Base-by-base conservation (phyloP, 225 moss, liverwort and hornwort species). In the Pleurozium schreberi region DNA sequence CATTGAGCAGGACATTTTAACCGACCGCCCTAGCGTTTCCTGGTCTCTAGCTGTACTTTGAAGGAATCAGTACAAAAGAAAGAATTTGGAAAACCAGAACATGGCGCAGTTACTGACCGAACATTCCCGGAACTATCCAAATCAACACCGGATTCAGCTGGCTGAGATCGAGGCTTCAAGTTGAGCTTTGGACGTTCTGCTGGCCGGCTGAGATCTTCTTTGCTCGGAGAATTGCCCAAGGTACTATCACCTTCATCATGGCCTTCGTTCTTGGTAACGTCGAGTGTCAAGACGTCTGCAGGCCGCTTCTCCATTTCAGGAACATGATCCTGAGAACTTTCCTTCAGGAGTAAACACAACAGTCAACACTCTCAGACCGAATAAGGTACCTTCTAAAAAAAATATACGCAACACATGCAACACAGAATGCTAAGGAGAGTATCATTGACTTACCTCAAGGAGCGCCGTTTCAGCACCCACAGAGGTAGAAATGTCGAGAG, bases 151-250 rank as follows among this genome's bases (percentile, higher is more conserved):
- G 93, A 67, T 86, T 96, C 97, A 18, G 93, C 86, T 59, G 92
- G 83, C 85, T 96, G 96, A 92, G 97, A 95, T 53, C 98, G 96
- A 87, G 98, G 98, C 91, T 99, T 99, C 91, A 99, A 87, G 76
- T 96, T 96, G 38, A 99, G 90, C 92, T 96, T 99, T 10, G 98
- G 98, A 81, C 97, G 97, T 91, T 96, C 98, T 28, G 87, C 90
- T 55, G 88, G 93, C 52, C 96, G 94, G 70, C 81, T 95, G 84
- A 88, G 87, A 82, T 96, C 98, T 80, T 97, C 96, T 65, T 87
- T 94, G 70, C 75, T 83, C n/a, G 95, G 96, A 76, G 89, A 88
- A 64, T 82, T 86, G 33, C 84, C 92, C 84, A 88, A 74, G 52
- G 69, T 91, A 85, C 53, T 67, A 73, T 93, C 93, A 81, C 89